These are phyloP conservation scores for Colletotrichum cereale DNA, from an alignment of 2,329 filamentous ascomycete species.

Conservation along the genomic window DNA sequence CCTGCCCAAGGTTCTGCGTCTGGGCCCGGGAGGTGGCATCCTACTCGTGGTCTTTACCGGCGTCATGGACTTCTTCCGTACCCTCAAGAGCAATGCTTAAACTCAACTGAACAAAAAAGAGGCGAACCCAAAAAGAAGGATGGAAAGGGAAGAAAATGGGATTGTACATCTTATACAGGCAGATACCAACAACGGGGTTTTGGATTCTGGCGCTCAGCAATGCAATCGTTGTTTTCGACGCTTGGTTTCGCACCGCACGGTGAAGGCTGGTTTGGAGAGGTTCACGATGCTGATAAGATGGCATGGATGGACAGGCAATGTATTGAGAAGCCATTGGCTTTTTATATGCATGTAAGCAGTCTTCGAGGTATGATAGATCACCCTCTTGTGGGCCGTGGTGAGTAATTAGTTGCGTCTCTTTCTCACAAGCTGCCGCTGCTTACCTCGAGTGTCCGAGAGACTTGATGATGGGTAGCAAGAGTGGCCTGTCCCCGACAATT, in stretches of 20 bases:
- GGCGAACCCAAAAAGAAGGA: background rate
- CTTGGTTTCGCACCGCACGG: background rate
- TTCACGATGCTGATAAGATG: background rate
- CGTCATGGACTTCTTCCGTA: constrained; percentile 93
- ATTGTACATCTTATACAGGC: constrained; percentile 35
- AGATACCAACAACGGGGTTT: constrained; percentile 32
- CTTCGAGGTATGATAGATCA: background rate
- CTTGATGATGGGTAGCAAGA: background rate
- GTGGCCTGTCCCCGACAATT: background rate
- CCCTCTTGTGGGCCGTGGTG: too few relatives aligned
- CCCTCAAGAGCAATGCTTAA: constrained; percentile 55
- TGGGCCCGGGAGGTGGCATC: constrained; percentile 72
- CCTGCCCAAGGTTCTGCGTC: constrained; percentile 82
- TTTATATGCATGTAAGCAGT: background rate
- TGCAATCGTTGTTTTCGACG: constrained; percentile 15
- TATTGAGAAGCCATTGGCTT: background rate
- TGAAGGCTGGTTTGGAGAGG: too few relatives aligned
- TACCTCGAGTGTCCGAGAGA: background rate
- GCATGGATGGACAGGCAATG: background rate
- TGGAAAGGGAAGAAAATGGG: background rate
- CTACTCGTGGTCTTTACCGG: constrained; percentile 88
- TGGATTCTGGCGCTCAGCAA: constrained; percentile 30
- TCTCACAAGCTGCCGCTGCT: background rate
- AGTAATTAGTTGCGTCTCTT: too few relatives aligned
- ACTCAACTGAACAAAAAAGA: background rate